A percentile compares a stretch with the other conserved stretches of the same genome.
phyloP scores from a whole-genome alignment of 2,329 filamentous ascomycete species.

The Colletotrichum cordylinicola region DNA sequence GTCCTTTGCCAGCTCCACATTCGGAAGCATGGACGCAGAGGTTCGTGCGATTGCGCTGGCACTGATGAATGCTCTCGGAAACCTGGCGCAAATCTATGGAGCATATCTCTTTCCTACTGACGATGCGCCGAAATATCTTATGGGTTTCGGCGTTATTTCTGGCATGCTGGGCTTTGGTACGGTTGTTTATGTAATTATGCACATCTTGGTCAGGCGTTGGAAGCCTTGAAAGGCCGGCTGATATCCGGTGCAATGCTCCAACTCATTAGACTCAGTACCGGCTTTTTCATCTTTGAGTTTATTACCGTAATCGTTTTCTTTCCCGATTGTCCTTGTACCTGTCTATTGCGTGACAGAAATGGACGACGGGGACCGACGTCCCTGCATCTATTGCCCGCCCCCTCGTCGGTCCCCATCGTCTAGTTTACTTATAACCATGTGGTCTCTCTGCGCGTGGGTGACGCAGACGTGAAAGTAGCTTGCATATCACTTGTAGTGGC shows the following conservation, averaged over 20 bases:
- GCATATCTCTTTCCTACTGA: constrained; percentile 55
- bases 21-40: constrained; percentile 54
- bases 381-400: no score
- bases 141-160: constrained; percentile 36
- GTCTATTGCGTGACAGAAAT: no score
- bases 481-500: not conserved
- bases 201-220: not conserved
- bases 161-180: constrained; percentile 17
- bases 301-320: no score
- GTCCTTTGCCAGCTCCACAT: constrained; percentile 56
- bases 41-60: constrained; percentile 50
- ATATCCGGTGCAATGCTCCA: no score
- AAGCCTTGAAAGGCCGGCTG: not conserved
- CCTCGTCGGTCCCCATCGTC: no score
- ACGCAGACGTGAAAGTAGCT: no score
- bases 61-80: constrained; percentile 60
- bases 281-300: no score
- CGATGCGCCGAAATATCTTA: constrained; percentile 54
- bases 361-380: no score
- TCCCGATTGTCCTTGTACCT: no score
- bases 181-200: not conserved
- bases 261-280: no score
- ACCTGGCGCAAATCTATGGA: constrained; percentile 61
- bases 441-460: no score
- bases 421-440: no score